Percentiles rank a stretch among this genome's conserved stretches.
Conservation (phyloP, 2,329 filamentous ascomycete species). For the Chalara sp. region DNA sequence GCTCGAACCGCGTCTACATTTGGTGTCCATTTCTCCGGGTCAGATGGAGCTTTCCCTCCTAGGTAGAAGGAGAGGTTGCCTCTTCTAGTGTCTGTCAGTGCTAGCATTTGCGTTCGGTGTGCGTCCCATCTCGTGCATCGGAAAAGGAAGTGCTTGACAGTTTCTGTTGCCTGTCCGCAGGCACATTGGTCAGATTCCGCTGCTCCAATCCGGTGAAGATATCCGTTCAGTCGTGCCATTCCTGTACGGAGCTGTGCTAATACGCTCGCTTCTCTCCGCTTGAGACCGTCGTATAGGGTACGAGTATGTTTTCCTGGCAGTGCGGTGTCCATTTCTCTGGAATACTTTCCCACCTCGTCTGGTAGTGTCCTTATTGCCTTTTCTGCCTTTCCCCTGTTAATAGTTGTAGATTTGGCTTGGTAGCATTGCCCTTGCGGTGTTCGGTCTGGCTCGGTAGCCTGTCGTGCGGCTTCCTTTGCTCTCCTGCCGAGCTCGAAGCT, state of each 20-base stretch:
- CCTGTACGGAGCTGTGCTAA: not conserved
- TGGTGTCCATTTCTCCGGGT: not conserved
- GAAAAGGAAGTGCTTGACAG: not conserved
- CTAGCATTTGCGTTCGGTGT: not conserved
- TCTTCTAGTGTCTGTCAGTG: not conserved
- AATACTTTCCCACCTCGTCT: not conserved
- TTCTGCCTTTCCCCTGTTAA: not conserved
- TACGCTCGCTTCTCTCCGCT: not conserved
- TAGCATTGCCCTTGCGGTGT: not conserved
- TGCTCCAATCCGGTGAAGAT: not conserved
- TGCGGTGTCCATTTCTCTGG: not conserved
- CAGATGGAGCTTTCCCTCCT: not conserved
- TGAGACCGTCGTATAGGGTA: not conserved
- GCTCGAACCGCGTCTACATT: not conserved
- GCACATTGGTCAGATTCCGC: not conserved
- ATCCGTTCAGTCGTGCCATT: not conserved
- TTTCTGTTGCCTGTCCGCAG: not conserved
- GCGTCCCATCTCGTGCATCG: not conserved
- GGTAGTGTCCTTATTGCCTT: not conserved
- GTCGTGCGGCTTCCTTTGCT: not conserved
- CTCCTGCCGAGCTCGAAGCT: not conserved
- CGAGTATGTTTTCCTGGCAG: not conserved
- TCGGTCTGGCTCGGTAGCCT: not conserved
- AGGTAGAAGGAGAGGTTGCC: not conserved
- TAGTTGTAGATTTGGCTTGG: not conserved